These are phyloP conservation scores for Chaetoceros tenuissimus DNA, from an alignment of 108 stramenopile species.

Conservation along the genomic window DNA sequence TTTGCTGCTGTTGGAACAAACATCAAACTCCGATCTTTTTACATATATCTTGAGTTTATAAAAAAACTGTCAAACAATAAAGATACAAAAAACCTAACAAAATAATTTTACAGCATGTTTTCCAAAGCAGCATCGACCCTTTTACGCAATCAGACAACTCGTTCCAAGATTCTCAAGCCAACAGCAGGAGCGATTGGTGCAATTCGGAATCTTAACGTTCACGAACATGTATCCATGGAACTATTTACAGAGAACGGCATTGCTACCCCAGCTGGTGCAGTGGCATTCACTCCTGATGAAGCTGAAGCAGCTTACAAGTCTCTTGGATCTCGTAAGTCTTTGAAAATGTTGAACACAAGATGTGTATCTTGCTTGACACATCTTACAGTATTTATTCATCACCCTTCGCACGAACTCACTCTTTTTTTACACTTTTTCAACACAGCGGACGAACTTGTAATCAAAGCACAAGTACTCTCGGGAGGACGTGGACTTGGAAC, in stretches of 20 bases:
- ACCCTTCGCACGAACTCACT: neutral
- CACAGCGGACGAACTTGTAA: slow-evolving; percentile 42
- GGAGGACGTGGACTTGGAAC: slow-evolving; percentile 60
- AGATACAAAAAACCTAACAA: no score
- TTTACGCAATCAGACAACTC: no score
- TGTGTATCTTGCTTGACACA: no score
- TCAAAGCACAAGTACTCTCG: slow-evolving; percentile 66
- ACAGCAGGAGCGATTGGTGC: neutral
- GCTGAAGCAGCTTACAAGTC: slow-evolving; percentile 56
- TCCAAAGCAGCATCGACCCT: no score
- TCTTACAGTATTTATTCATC: neutral
- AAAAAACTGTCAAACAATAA: no score
- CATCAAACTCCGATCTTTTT: no score
- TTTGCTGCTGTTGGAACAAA: no score
- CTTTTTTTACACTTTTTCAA: neutral
- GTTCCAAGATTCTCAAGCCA: no score
- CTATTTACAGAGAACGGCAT: slow-evolving; percentile 62
- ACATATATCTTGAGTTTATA: no score
- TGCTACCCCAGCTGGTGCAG: slow-evolving; percentile 41
- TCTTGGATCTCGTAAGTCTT: slow-evolving; percentile 47
- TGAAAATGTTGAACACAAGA: neutral
- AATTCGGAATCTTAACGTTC: slow-evolving; percentile 58
- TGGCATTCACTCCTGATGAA: slow-evolving; percentile 64
- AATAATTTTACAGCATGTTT: no score
- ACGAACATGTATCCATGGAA: slow-evolving; percentile 74